phyloP scores from a whole-genome alignment of 164 flowering plant genomes.

The Piper longum region DNA sequence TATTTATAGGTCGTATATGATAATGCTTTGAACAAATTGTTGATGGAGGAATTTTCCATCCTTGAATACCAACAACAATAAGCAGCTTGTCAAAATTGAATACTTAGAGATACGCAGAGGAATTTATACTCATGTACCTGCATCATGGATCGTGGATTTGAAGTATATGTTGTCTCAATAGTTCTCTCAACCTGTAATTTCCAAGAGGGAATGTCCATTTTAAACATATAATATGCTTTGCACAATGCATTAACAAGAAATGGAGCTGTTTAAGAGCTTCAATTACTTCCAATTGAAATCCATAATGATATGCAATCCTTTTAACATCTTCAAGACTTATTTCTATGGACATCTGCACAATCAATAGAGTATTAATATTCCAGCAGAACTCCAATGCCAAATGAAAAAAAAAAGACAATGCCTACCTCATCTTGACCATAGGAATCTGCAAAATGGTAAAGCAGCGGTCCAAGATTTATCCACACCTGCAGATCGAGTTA shows the following conservation, averaged over 20 bases:
- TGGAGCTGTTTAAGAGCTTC: neutral
- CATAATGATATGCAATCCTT: slow-evolving; percentile 56
- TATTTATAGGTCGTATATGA: no score
- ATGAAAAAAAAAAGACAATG: slow-evolving; percentile 1
- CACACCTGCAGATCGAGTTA: slow-evolving; percentile 48
- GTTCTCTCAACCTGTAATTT: slow-evolving; percentile 56
- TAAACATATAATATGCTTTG: neutral
- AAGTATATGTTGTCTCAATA: slow-evolving; percentile 79
- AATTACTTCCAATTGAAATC: slow-evolving; percentile 70
- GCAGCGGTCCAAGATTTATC: slow-evolving; percentile 95
- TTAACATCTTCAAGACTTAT: slow-evolving; percentile 95
- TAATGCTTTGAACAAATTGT: no score
- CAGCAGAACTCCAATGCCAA: neutral
- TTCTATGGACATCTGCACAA: slow-evolving; percentile 90
- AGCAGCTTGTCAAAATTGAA: no score
- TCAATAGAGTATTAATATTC: neutral
- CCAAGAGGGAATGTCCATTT: neutral
- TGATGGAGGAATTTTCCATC: no score
- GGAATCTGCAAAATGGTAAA: slow-evolving; percentile 91
- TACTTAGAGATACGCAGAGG: neutral
- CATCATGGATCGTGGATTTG: slow-evolving; percentile 90
- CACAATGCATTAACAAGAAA: neutral
- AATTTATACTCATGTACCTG: slow-evolving; percentile 25
- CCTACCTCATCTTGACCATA: slow-evolving; percentile 83
- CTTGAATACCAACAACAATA: no score